A percentile compares a stretch with the other conserved stretches of the same genome.
Conservation (phyloP, 371 early-diverging fungal species). For the Rhizomucor pusillus region DNA sequence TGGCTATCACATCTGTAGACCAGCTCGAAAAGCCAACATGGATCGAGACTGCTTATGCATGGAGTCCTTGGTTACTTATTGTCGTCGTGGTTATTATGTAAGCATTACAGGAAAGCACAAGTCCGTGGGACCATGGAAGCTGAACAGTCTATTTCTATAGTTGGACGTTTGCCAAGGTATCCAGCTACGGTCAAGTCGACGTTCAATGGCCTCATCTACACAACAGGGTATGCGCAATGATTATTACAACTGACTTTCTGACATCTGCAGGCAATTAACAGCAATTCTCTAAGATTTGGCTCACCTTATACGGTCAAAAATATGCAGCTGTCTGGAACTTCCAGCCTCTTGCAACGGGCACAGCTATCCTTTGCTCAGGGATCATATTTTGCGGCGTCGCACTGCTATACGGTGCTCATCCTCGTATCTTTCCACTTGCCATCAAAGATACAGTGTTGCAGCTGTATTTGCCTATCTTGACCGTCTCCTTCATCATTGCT, state of each 20-base stretch:
- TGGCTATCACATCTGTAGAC: neutral
- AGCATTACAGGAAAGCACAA: too few species aligned
- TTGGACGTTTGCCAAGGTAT: slow-evolving; percentile 43
- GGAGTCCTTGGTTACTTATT: slow-evolving; percentile 51
- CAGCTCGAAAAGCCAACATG: slow-evolving; percentile 26
- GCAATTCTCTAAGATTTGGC: too few species aligned
- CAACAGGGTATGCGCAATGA: slow-evolving; percentile 1
- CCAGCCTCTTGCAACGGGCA: slow-evolving; percentile 50
- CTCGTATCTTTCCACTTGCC: slow-evolving; percentile 21
- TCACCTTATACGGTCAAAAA: slow-evolving; percentile 38
- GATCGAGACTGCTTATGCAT: slow-evolving; percentile 33
- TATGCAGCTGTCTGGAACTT: slow-evolving; percentile 50
- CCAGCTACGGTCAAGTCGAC: slow-evolving; percentile 21
- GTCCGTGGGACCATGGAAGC: too few species aligned
- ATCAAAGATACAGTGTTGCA: slow-evolving; percentile 29
- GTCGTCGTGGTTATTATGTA: slow-evolving; percentile 42
- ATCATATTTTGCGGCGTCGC: slow-evolving; percentile 33
- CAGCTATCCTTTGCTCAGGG: slow-evolving; percentile 35
- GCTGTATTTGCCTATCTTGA: slow-evolving; percentile 35
- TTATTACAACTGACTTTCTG: too few species aligned
- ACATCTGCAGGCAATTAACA: too few species aligned
- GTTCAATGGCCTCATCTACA: slow-evolving; percentile 44
- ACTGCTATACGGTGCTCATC: slow-evolving; percentile 24
- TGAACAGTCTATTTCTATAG: too few species aligned
- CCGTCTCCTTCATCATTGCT: slow-evolving; percentile 48